Conservation (phyloP, 148 eudicot species). For the Diospyros kaki region DNA sequence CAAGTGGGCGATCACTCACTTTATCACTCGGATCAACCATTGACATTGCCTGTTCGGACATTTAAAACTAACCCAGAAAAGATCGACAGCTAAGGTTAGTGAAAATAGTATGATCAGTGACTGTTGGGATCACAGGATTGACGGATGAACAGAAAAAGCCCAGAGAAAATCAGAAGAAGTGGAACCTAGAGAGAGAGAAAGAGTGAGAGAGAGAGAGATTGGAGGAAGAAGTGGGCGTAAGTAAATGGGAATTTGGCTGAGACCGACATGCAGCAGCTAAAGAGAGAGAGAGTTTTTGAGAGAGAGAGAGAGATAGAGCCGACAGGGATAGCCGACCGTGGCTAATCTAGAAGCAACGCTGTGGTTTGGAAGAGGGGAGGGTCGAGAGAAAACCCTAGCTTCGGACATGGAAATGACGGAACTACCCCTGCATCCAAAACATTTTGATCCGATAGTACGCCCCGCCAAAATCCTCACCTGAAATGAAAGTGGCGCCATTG, state of each 20-base stretch:
- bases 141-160: too few relatives aligned
- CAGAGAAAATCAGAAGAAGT: too few relatives aligned
- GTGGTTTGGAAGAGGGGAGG: neutral
- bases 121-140: too few relatives aligned
- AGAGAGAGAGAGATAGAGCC: constrained; percentile 11
- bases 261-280: neutral
- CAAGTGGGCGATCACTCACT: constrained; percentile 53
- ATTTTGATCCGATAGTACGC: constrained; percentile 11
- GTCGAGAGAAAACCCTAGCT: constrained; percentile 23
- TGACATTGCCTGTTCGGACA: constrained; percentile 3
- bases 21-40: constrained; percentile 76
- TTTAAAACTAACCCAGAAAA: constrained; percentile 31
- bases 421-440: neutral
- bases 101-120: neutral
- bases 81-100: constrained; percentile 6
- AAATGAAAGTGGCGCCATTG: constrained; percentile 7
- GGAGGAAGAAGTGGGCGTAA: neutral
- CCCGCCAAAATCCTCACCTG: constrained; percentile 7
- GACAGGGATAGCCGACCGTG: neutral
- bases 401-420: constrained; percentile 8
- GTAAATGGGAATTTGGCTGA: neutral
- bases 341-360: constrained; percentile 11
- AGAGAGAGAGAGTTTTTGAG: constrained; percentile 11
- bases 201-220: constrained; percentile 17
- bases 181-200: neutral